phyloP scores from a whole-genome alignment of 139 green algal genomes.

The Chlorella sorokiniana region DNA sequence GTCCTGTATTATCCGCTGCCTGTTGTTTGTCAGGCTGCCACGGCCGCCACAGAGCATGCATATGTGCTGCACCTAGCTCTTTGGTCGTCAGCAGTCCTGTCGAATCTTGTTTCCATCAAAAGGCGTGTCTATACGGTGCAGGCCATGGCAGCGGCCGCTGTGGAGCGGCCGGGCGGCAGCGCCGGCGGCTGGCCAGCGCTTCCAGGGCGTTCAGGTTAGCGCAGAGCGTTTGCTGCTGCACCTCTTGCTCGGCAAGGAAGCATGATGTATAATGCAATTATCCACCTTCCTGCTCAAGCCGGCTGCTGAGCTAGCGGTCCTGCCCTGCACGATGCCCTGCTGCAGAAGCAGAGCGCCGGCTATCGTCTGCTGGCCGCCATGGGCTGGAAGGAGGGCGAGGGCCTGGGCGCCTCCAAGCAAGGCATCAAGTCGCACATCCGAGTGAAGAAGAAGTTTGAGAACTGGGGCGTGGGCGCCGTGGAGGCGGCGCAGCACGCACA shows the following conservation, averaged over 20 bases:
- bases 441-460: slow-evolving; percentile 88
- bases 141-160: slow-evolving; percentile 32
- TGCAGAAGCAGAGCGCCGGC: slow-evolving; percentile 71
- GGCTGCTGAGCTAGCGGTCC: background rate
- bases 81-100: too few species aligned
- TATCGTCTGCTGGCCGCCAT: slow-evolving; percentile 78
- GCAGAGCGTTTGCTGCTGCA: background rate
- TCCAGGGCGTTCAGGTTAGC: slow-evolving; percentile 22
- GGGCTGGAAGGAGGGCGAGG: slow-evolving; percentile 87
- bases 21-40: too few species aligned
- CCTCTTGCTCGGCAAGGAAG: background rate
- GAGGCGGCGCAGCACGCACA: slow-evolving; percentile 50
- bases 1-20: too few species aligned
- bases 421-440: slow-evolving; percentile 85
- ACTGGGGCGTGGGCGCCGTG: slow-evolving; percentile 72
- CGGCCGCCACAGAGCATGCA: too few species aligned
- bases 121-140: background rate
- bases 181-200: slow-evolving; percentile 14
- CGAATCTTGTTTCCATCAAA: background rate
- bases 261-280: background rate
- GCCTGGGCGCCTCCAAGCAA: slow-evolving; percentile 78
- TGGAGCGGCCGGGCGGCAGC: slow-evolving; percentile 22
- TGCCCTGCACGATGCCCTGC: background rate
- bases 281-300: background rate
- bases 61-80: background rate